Conservation (phyloP, 805 yeast species). For the Nakazawaea molendinolei region DNA sequence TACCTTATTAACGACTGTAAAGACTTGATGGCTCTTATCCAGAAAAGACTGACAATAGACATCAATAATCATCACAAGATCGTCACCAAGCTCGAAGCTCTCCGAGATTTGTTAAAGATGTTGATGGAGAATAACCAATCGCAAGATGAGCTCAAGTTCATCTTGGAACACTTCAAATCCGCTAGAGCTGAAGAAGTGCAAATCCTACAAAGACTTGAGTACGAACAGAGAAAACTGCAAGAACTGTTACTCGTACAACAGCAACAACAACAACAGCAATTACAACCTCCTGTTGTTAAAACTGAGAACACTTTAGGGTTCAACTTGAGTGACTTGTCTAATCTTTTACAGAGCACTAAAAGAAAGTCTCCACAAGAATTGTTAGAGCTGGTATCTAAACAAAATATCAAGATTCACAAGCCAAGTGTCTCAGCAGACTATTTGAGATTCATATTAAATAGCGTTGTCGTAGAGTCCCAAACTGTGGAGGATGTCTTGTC, state of each 20-base stretch:
- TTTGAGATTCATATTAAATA: slow-evolving; percentile 7
- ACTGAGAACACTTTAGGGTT: slow-evolving; percentile 8
- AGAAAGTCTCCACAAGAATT: slow-evolving; percentile 3
- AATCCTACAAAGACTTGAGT: slow-evolving; percentile 19
- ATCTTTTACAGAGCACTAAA: slow-evolving; percentile 4
- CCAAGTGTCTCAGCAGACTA: slow-evolving; percentile 1
- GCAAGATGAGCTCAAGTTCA: slow-evolving; percentile 23
- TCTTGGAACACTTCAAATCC: slow-evolving; percentile 23
- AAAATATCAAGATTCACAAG: not conserved
- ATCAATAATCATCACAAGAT: slow-evolving; percentile 33
- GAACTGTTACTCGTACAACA: slow-evolving; percentile 17
- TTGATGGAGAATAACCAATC: slow-evolving; percentile 25
- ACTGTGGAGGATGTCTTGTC: slow-evolving; percentile 3
- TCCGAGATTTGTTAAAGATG: slow-evolving; percentile 35
- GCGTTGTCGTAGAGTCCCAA: slow-evolving; percentile 1
- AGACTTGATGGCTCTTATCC: slow-evolving; percentile 35
- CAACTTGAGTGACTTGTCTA: slow-evolving; percentile 6
- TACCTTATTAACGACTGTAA: slow-evolving; percentile 24
- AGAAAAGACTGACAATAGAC: slow-evolving; percentile 27
- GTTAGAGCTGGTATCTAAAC: not conserved
- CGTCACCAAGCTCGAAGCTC: slow-evolving; percentile 35
- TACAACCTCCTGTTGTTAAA: slow-evolving; percentile 2
- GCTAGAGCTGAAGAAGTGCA: slow-evolving; percentile 27
- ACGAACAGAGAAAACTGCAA: slow-evolving; percentile 14
- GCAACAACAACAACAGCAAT: slow-evolving; percentile 10